Percentiles rank a stretch among this genome's conserved stretches.
phyloP scores from a whole-genome alignment of 305 asterid genomes.

The Fraxinus albicans region DNA sequence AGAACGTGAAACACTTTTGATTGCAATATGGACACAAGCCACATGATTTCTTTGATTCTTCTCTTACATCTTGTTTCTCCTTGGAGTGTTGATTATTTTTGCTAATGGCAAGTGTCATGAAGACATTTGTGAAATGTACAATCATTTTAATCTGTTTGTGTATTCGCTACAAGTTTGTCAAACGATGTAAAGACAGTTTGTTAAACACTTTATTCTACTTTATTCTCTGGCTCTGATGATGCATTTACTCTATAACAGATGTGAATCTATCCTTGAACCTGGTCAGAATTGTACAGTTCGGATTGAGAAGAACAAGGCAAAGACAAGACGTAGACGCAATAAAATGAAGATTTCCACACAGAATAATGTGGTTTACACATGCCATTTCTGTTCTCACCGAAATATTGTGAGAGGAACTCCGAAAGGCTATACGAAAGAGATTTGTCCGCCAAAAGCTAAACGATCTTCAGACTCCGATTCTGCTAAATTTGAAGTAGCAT shows the following conservation, averaged over 20 bases:
- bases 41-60: not conserved
- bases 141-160: not conserved
- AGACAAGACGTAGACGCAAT: constrained; percentile 30
- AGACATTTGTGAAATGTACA: not conserved
- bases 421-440: constrained; percentile 28
- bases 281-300: constrained; percentile 62
- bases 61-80: not conserved
- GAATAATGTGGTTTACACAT: constrained; percentile 57
- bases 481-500: not conserved
- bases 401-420: constrained; percentile 73
- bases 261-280: constrained; percentile 61
- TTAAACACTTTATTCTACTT: not conserved
- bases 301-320: constrained; percentile 49
- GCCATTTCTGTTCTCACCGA: constrained; percentile 64
- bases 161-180: not conserved
- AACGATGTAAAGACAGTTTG: not conserved
- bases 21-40: not conserved
- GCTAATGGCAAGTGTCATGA: not conserved
- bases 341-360: constrained; percentile 29
- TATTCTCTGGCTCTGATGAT: not conserved
- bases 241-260: constrained; percentile 21
- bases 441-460: constrained; percentile 47
- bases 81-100: not conserved
- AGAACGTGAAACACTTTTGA: not conserved
- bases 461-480: constrained; percentile 12